Percentiles rank a stretch among this genome's conserved stretches.
Evolutionary conservation across 345 rosid genomes (phyloP).

Genomic region (Pugionium cornutum): DNA sequence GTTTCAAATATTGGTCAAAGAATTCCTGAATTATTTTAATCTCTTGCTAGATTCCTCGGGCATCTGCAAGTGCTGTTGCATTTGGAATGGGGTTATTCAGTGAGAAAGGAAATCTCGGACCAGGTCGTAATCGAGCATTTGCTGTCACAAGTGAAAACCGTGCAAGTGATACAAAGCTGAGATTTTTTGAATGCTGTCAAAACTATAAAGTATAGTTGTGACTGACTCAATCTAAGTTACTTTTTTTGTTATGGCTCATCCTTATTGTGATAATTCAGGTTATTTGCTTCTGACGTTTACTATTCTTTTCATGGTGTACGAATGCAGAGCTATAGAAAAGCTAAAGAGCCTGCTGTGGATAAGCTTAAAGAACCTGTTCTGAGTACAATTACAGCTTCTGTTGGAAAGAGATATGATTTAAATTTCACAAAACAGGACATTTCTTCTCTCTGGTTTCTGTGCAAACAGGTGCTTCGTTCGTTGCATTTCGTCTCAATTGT

Average conservation of each 20-base stretch:
- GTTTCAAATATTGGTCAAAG: neutral
- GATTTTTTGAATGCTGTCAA: slow-evolving; percentile 81
- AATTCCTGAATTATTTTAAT: neutral
- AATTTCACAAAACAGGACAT: slow-evolving; percentile 73
- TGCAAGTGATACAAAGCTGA: slow-evolving; percentile 78
- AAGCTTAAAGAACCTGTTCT: slow-evolving; percentile 84
- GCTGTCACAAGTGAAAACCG: slow-evolving; percentile 91
- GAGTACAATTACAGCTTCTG: slow-evolving; percentile 65
- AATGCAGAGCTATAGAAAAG: slow-evolving; percentile 59
- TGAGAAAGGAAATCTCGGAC: slow-evolving; percentile 80
- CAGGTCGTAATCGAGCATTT: slow-evolving; percentile 74
- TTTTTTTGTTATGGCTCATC: neutral
- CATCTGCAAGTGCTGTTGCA: slow-evolving; percentile 97
- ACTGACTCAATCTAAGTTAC: slow-evolving; percentile 4
- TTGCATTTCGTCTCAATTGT: slow-evolving; percentile 2
- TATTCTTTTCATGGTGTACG: slow-evolving; percentile 17
- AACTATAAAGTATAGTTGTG: slow-evolving; percentile 70
- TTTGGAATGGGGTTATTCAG: slow-evolving; percentile 95
- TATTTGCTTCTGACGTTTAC: slow-evolving; percentile 14
- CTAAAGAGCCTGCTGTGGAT: slow-evolving; percentile 65
- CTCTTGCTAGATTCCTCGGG: slow-evolving; percentile 72
- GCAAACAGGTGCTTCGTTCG: slow-evolving; percentile 68
- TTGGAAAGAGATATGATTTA: slow-evolving; percentile 58
- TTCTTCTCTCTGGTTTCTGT: slow-evolving; percentile 91
- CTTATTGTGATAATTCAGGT: neutral